These are phyloP conservation scores for Chalciporus pseudorubinellus DNA, from an alignment of 768 basidiomycete genomes.

Conservation along the genomic window DNA sequence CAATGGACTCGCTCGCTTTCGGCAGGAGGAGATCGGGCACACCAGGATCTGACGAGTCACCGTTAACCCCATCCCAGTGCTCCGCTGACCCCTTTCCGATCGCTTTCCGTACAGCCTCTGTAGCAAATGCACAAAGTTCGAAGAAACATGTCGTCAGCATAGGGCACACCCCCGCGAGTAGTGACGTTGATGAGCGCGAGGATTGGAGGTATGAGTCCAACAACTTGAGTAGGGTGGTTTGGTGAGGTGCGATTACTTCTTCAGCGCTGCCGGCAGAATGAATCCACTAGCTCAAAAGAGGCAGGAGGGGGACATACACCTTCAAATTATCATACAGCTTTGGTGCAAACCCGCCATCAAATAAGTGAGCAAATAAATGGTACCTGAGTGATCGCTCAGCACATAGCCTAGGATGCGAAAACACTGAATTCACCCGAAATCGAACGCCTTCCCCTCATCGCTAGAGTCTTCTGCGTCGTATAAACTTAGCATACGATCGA, in stretches of 20 bases:
- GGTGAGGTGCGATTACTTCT: constrained; percentile 79
- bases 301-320: constrained; percentile 45
- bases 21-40: constrained; percentile 70
- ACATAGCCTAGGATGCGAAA: constrained; percentile 1
- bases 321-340: constrained; percentile 58
- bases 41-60: constrained; percentile 25
- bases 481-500: constrained; percentile 70
- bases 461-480: constrained; percentile 66
- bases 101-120: constrained; percentile 48
- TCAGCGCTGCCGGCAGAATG: constrained; percentile 43
- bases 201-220: constrained; percentile 81
- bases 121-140: constrained; percentile 56
- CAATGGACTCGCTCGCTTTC: constrained; percentile 76
- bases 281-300: constrained; percentile 3
- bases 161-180: constrained; percentile 47
- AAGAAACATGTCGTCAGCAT: constrained; percentile 66
- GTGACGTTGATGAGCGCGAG: constrained; percentile 35
- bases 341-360: constrained; percentile 57
- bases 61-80: background rate
- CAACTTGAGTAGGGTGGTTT: constrained; percentile 84
- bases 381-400: constrained; percentile 44
- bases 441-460: constrained; percentile 67
- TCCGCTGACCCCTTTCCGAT: constrained; percentile 32
- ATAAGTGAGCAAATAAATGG: constrained; percentile 59
- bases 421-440: constrained; percentile 57